Evolutionary conservation across 129 eudicot species (phyloP).

Genomic region (Ambrosia artemisiifolia): DNA sequence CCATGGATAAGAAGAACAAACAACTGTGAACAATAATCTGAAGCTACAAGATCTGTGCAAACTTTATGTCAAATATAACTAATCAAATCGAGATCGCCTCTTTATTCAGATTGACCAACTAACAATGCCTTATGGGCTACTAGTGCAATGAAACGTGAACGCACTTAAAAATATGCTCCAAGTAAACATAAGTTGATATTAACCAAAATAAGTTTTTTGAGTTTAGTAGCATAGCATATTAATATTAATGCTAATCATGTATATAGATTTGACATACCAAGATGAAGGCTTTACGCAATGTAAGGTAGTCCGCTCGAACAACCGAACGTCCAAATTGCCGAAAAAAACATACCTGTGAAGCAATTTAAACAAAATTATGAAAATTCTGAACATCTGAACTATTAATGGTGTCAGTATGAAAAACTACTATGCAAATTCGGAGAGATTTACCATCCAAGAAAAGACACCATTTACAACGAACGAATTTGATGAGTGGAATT

Average conservation of each 20-base stretch:
- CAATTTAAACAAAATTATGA: constrained; percentile 7
- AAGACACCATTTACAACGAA: constrained; percentile 47
- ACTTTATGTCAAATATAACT: neutral
- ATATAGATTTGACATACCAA: constrained; percentile 37
- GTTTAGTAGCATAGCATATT: neutral
- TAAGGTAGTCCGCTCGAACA: constrained; percentile 90
- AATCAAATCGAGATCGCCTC: neutral
- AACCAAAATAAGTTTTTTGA: neutral
- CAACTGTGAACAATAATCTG: constrained; percentile 32
- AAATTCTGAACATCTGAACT: neutral
- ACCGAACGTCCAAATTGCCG: constrained; percentile 93
- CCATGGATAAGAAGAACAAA: constrained; percentile 44
- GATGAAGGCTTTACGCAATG: constrained; percentile 94
- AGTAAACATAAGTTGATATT: neutral
- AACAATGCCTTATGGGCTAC: neutral
- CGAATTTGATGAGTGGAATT: constrained; percentile 66
- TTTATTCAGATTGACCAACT: neutral
- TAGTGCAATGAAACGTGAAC: no score
- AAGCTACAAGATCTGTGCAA: neutral
- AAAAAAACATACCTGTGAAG: constrained; percentile 80
- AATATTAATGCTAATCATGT: neutral
- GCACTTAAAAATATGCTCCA: no score
- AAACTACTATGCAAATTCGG: neutral
- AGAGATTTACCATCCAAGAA: constrained; percentile 73
- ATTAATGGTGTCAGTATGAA: neutral